Conservation (phyloP, 2,329 filamentous ascomycete genomes). For the Fusarium vanettenii region DNA sequence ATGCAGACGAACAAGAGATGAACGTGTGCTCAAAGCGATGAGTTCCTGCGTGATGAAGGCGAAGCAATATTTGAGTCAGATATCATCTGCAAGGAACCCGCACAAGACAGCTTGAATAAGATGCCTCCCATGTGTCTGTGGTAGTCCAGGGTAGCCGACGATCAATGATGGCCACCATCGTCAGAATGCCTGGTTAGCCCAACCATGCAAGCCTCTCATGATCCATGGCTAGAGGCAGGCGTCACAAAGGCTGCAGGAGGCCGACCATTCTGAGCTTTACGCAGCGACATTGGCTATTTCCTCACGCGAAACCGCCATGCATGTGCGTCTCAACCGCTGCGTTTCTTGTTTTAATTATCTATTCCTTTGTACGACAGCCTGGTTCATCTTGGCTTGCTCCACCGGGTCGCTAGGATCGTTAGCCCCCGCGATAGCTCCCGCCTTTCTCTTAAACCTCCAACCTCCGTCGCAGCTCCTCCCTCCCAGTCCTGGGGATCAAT, state of each 20-base stretch:
- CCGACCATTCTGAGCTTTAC: conserved; percentile 31
- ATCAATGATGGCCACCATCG: not conserved
- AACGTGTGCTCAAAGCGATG: not conserved
- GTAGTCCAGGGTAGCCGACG: not conserved
- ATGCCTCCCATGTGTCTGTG: not conserved
- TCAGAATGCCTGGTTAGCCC: conserved; percentile 10
- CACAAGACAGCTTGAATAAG: not conserved
- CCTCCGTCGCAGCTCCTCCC: not conserved
- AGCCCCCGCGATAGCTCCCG: conserved; percentile 9
- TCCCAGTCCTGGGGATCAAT: not conserved
- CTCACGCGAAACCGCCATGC: not conserved
- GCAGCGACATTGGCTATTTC: not conserved
- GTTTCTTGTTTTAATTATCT: not conserved
- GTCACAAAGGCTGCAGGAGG: conserved; percentile 30
- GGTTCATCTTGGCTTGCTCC: conserved; percentile 13
- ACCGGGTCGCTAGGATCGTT: conserved; percentile 19
- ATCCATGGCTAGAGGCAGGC: not conserved
- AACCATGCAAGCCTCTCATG: not conserved
- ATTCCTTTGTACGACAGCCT: not conserved
- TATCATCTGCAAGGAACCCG: not conserved
- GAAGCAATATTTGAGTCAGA: not conserved
- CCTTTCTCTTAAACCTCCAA: not conserved
- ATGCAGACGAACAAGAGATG: not conserved
- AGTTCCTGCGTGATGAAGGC: not conserved
- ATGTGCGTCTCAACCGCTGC: not conserved